Base-by-base conservation (phyloP, 1,139 yeast species). In the Yamadazyma sp. region DNA sequence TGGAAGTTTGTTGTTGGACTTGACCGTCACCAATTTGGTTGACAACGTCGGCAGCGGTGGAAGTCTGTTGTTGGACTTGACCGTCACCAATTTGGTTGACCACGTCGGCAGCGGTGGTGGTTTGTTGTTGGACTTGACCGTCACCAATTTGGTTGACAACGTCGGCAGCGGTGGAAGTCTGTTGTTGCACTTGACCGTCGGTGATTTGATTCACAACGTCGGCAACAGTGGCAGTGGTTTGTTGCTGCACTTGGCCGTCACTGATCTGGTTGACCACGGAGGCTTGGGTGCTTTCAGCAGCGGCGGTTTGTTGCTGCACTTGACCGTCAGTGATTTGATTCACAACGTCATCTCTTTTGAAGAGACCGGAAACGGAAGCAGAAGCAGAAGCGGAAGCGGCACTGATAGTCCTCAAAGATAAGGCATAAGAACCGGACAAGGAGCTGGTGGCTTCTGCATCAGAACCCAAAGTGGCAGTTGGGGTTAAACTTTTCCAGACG, bases 231-330 rank as follows among this genome's bases (percentile, higher is more conserved):
- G 72, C 66, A 28, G 48, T 49, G 6, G 53, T 51, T 23, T 54
- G 66, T 41, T 61, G 79, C 61, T 79, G 85, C 51, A 78, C 66
- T 66, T 80, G 85, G 52, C 85, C 85, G 49, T 79, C 84, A 44
- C 71, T 67, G 43, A 79, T 78, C 61, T 79, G 84, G 53, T 58
- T 58, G 35, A 73, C 60, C 31, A 51, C 66, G 7, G 56, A 38
- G 17, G 64, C 53, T 6, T 5, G 44, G 30, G 67, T 47, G 17
- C 50, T 40, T 61, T 62, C 40, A 58, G 51, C 18, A 64, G 43
- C 27, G 66, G 61, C 36, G 51, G 69, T 54, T 51, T 54, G 66
- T 36, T 57, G 55, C 53, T 68, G 73, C 36, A 65, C 58, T 55
- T 67, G 73, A 33, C 73, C 73, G 48, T 64, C 69, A 48, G 54